These are phyloP conservation scores for Cylindrotheca closterium DNA, from an alignment of 108 stramenopile species.

Conservation along the genomic window DNA sequence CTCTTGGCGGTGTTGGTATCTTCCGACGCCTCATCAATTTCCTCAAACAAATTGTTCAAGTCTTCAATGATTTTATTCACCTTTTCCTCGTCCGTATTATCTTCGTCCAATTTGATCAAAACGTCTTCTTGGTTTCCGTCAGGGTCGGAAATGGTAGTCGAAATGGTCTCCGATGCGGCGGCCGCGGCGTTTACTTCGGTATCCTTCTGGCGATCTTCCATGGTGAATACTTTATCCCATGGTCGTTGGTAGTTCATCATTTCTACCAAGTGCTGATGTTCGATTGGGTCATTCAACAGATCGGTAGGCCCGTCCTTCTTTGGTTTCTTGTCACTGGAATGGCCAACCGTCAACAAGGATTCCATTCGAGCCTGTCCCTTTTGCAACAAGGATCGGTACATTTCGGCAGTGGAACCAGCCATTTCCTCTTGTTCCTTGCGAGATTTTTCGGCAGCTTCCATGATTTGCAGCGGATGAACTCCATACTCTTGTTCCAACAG, in stretches of 20 bases:
- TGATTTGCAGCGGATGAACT: background rate
- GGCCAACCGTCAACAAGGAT: background rate
- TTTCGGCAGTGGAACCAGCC: background rate
- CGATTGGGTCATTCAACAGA: background rate
- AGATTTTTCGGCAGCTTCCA: background rate
- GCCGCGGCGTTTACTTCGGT: background rate
- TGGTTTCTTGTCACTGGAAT: too few species aligned
- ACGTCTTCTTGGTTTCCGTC: background rate
- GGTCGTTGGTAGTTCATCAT: background rate
- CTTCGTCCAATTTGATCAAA: background rate
- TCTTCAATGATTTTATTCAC: background rate
- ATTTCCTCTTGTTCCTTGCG: background rate
- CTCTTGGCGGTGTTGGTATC: background rate
- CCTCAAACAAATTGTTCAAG: background rate
- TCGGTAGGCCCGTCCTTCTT: background rate
- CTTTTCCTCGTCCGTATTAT: background rate
- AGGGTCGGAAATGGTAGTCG: background rate
- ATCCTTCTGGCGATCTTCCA: background rate
- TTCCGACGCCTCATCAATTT: background rate
- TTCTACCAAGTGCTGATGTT: background rate
- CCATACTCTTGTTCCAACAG: background rate
- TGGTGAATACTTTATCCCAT: background rate
- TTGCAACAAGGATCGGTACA: background rate
- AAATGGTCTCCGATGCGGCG: background rate
- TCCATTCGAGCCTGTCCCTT: background rate